Percentiles rank a stretch among this genome's conserved stretches.
Evolutionary conservation across 1,284 basidiomycete species (phyloP).

Genomic region (Leccinum griseonigrum): DNA sequence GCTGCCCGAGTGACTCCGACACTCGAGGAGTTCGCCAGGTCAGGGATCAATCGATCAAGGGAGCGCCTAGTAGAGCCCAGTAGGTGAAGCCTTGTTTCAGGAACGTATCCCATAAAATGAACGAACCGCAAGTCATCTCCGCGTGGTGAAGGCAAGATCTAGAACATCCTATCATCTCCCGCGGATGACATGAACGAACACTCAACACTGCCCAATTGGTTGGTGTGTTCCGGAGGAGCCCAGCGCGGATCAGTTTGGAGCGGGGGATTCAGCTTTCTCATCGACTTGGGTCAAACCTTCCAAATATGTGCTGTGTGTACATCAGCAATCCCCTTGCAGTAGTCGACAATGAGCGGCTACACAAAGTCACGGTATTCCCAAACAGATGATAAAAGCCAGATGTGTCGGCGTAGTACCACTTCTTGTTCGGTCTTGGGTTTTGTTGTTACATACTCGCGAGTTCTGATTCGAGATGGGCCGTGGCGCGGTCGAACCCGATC

Average conservation of each 20-base stretch:
- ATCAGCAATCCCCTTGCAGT: constrained; percentile 12
- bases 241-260: constrained; percentile 12
- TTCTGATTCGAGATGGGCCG: constrained; percentile 1
- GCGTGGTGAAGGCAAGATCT: constrained; percentile 6
- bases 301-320: constrained; percentile 9
- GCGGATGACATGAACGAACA: neutral
- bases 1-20: neutral
- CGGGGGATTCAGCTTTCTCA: constrained; percentile 3
- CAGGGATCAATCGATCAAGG: neutral
- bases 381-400: constrained; percentile 7
- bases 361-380: constrained; percentile 10
- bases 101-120: constrained; percentile 1
- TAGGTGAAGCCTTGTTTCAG: constrained; percentile 1
- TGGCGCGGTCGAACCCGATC: constrained; percentile 3
- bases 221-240: neutral
- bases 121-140: constrained; percentile 11
- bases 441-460: constrained; percentile 1
- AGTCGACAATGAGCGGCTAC: neutral
- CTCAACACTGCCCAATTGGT: constrained; percentile 4
- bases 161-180: constrained; percentile 4
- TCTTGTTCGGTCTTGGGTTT: neutral
- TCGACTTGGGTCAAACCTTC: constrained; percentile 10
- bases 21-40: neutral
- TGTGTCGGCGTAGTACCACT: neutral
- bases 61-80: neutral